Base-by-base conservation (phyloP, 2,329 filamentous ascomycete species). In the Cytospora piceicola region DNA sequence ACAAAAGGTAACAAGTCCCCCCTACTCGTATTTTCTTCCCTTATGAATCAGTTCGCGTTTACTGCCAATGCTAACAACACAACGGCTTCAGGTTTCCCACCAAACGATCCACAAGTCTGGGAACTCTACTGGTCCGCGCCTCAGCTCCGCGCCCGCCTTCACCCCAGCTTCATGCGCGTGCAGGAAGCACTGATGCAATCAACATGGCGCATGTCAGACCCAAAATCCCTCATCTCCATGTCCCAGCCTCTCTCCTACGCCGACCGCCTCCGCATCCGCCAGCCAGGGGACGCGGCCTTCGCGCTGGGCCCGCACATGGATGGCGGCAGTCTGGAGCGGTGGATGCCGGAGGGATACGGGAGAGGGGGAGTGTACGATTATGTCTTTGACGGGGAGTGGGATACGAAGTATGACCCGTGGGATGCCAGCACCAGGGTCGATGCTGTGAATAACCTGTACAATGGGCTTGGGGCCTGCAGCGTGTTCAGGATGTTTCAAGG, bases 401-500 rank as follows among this genome's bases (percentile, higher is more conserved):
- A 96, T 69, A 42, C 57, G 1, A 76, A 83, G 2, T 94, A 92
- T 73, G 91, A 97, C 72, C 87, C 93, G 0, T 97, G 90, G 86
- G 92, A 97, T 72, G 88, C 88, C 0, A 87, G 85, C 69, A 84
- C 85, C 8, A 85, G 94, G 4, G 81, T 94, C 0, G 77, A 79
- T 0, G 92, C 90, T 3, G 84, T 87, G 2, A 88, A 86, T 67
- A 90, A 97, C 75, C 78, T 94, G 39, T 95, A 97, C 75, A 83
- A 92, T 59, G 92, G 93, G 0, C 83, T 93, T 0, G 93, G 94
- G 0, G 88, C 91, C 0, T 96, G 92, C 77, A 90, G 85, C 55
- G 92, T 93, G 81, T 93, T 97, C 77, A 85, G 94, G 49, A 90
- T 93, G 83, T 94, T 92, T 76, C 94, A 97, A 77, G 94, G 93